Conservation (phyloP, 306 rosid species). For the Canavalia gladiata region DNA sequence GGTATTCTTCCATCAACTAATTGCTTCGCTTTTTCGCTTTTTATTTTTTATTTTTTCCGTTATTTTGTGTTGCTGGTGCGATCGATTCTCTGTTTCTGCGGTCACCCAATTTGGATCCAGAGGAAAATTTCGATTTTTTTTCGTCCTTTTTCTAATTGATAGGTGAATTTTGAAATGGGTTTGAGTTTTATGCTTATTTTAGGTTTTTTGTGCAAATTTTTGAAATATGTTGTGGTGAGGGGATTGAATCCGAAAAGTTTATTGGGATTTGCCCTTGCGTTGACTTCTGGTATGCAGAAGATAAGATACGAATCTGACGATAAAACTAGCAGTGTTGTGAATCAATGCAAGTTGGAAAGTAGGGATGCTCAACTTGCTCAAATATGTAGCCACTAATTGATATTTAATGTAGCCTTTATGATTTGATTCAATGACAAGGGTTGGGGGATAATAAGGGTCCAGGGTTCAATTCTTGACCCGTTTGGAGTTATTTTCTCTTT, state of each 20-base stretch:
- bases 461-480: constrained; percentile 8
- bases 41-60: not conserved
- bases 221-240: constrained; percentile 15
- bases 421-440: constrained; percentile 27
- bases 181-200: not conserved
- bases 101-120: not conserved
- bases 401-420: constrained; percentile 14
- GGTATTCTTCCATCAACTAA: constrained; percentile 42
- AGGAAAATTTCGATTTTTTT: constrained; percentile 48
- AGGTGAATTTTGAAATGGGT: not conserved
- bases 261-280: constrained; percentile 38
- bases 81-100: constrained; percentile 33
- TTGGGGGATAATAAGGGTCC: not conserved
- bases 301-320: not conserved
- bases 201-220: not conserved
- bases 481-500: constrained; percentile 6
- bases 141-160: not conserved
- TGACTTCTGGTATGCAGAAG: constrained; percentile 40
- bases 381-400: constrained; percentile 25
- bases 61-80: constrained; percentile 11
- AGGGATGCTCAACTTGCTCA: constrained; percentile 42
- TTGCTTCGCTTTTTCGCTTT: not conserved
- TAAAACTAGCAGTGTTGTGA: constrained; percentile 29
- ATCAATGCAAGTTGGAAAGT: constrained; percentile 39
- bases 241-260: constrained; percentile 25